Evolutionary conservation across 169 alveolate species (phyloP), one percentile per base, ranked within the genome.

Genomic region (Eimeria acervulina): DNA sequence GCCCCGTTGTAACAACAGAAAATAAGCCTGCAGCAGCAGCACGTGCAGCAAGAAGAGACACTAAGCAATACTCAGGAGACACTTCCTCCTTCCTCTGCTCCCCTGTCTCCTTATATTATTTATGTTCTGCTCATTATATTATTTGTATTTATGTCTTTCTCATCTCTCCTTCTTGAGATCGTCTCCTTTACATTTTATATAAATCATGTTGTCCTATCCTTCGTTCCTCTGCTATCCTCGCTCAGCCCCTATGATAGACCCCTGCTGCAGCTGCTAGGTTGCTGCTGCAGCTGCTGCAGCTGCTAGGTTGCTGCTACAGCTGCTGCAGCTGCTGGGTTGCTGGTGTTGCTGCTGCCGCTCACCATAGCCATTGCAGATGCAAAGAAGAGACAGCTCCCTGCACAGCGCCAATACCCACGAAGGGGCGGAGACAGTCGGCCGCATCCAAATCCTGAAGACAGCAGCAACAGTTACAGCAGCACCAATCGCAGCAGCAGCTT

Each of bases 1-100:
- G 95, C 70, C 61, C 47, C 6, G 95, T 89, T 8, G 95, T 89
- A 55, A 89, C 74, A 31, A 59, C 61, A 23, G 90, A 68, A 33
- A 70, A 90, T 78, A 90, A 70, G 21, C 95, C 90, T 70, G 68
- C 89, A 74, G n/a, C 42, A 74, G 84, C 84, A 33, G 31, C 89
- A 72, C 47, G 47, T 12, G 84, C 36, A 42, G 89, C 89, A 78
- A 31, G 31, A 40, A 63, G 66, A 78, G 66, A 51, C 55, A 21
- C 89, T 23, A n/a, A 21, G 85, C 8, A 23, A 74, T 23, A 17
- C 47, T 21, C 13, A 36, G 81, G 81, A 36, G n/a, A n/a, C n/a
- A n/a, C n/a, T n/a, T n/a, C n/a, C n/a, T n/a, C n/a, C n/a, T n/a
- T n/a, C n/a, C n/a, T n/a, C n/a, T n/a, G 0, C 59, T 51, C 15